A percentile compares a stretch with the other conserved stretches of the same genome.
Conservation (phyloP, 306 rosid genomes). For the Erythrophleum fordii region DNA sequence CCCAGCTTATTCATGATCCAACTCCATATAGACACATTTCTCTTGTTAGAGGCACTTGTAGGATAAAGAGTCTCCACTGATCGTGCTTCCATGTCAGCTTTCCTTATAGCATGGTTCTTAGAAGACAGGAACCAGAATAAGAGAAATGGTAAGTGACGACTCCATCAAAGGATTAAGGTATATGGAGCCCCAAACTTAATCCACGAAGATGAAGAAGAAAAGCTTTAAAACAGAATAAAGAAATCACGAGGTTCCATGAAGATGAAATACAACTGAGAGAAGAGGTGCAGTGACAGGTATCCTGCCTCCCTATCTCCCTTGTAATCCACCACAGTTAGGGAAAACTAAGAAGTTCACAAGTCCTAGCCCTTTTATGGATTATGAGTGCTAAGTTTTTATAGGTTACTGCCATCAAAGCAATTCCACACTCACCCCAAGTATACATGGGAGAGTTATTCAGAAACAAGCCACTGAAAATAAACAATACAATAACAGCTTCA, state of each 20-base stretch:
- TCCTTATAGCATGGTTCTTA: constrained; percentile 94
- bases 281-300: constrained; percentile 11
- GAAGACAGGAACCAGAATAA: constrained; percentile 43
- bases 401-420: neutral
- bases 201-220: neutral
- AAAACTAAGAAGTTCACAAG: constrained; percentile 9
- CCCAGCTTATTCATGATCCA: constrained; percentile 75
- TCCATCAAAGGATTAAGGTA: constrained; percentile 10
- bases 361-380: neutral
- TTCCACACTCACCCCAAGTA: neutral
- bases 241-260: constrained; percentile 1
- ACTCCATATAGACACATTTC: constrained; percentile 56
- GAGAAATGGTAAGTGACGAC: constrained; percentile 38
- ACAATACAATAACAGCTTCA: neutral
- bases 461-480: neutral
- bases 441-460: neutral
- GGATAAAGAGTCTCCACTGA: constrained; percentile 78
- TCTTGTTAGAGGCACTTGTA: constrained; percentile 44
- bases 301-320: constrained; percentile 3
- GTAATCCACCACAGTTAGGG: neutral
- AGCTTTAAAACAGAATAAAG: neutral
- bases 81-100: constrained; percentile 76
- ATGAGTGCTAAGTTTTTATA: neutral
- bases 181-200: constrained; percentile 5
- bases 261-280: neutral